Evolutionary conservation across 2,329 filamentous ascomycete species (phyloP).

Genomic region (Plenodomus lindquistii): DNA sequence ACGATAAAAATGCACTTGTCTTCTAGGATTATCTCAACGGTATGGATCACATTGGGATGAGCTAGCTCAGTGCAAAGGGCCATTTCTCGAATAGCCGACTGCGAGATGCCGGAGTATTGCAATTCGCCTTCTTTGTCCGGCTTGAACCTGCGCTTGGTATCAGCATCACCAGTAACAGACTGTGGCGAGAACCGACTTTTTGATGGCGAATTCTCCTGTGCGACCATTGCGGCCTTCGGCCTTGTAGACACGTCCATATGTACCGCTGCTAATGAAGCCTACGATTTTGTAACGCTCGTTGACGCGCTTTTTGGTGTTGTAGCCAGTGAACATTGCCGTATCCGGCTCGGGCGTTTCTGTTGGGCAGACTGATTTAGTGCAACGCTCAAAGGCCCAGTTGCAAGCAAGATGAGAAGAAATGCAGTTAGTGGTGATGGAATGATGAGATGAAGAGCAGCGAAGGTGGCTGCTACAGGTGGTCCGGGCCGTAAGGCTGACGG

Average conservation of each 20-base stretch:
- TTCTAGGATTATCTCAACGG: slow-evolving; percentile 94
- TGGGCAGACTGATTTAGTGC: not conserved
- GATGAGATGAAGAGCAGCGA: no score
- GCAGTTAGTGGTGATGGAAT: no score
- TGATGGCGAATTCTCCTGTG: slow-evolving; percentile 91
- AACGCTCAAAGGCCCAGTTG: not conserved
- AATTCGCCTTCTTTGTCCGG: slow-evolving; percentile 98
- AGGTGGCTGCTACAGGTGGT: no score
- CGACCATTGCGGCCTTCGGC: slow-evolving; percentile 75
- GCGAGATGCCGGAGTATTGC: slow-evolving; percentile 95
- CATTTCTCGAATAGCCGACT: slow-evolving; percentile 97
- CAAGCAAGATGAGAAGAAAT: not conserved
- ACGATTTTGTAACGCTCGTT: slow-evolving; percentile 94
- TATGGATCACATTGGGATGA: slow-evolving; percentile 85
- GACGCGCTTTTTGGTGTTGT: slow-evolving; percentile 78
- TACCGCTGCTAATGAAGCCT: slow-evolving; percentile 97
- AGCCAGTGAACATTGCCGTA: slow-evolving; percentile 52
- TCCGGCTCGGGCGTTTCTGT: slow-evolving; percentile 32
- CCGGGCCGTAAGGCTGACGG: no score
- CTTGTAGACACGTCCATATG: slow-evolving; percentile 98
- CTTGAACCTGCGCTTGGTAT: slow-evolving; percentile 70
- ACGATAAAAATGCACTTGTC: slow-evolving; percentile 99
- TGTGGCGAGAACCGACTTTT: slow-evolving; percentile 66
- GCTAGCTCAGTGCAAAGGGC: slow-evolving; percentile 89
- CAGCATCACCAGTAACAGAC: slow-evolving; percentile 10